Evolutionary conservation across 2,329 filamentous ascomycete genomes (phyloP).

Genomic region (Clonostachys sp.): DNA sequence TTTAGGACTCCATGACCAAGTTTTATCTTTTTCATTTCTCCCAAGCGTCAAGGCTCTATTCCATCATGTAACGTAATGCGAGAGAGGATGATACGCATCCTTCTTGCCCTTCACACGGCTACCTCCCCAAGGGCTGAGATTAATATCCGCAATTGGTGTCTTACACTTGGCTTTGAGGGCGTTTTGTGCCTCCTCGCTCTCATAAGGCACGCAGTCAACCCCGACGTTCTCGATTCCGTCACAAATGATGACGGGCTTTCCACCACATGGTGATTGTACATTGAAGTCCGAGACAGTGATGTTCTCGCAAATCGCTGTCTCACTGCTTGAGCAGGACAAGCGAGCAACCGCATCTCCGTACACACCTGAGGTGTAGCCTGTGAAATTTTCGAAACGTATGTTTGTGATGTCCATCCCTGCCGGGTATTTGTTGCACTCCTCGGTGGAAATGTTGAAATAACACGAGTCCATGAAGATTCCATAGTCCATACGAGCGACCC

Average conservation of each 20-base stretch:
- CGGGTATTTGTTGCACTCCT: constrained; percentile 46
- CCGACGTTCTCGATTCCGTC: constrained; percentile 35
- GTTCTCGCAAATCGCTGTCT: constrained; percentile 47
- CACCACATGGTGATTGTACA: constrained; percentile 42
- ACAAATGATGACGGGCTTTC: constrained; percentile 40
- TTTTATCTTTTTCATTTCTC: no score
- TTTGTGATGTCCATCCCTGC: constrained; percentile 55
- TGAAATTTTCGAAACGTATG: constrained; percentile 54
- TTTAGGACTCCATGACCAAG: no score
- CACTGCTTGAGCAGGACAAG: constrained; percentile 48
- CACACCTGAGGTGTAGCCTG: constrained; percentile 50
- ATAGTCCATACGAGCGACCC: constrained; percentile 52
- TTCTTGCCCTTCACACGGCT: background rate
- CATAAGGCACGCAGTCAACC: constrained; percentile 19
- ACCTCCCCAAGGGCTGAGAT: background rate
- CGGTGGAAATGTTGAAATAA: constrained; percentile 51
- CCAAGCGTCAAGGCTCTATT: no score
- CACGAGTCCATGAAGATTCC: constrained; percentile 56
- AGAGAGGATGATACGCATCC: background rate
- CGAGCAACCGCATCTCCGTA: constrained; percentile 49
- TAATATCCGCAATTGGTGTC: background rate
- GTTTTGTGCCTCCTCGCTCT: background rate
- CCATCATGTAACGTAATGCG: background rate
- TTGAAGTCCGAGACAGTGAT: constrained; percentile 51
- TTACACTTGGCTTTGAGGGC: background rate